Base-by-base conservation (phyloP, 2,329 filamentous ascomycete species). In the Aspergillus sp. region DNA sequence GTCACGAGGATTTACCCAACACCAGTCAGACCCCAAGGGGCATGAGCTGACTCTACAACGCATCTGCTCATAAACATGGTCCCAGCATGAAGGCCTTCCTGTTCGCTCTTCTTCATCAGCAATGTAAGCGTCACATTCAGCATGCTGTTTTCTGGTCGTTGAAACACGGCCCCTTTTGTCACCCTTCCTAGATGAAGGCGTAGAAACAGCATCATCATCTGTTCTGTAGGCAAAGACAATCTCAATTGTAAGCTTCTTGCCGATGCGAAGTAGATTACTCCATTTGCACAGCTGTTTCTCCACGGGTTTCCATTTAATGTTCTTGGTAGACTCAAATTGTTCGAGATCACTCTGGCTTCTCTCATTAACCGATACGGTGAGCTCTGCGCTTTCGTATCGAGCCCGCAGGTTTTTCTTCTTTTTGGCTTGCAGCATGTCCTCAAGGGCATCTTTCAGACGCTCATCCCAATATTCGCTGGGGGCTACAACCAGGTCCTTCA, bases 1-100 rank as follows among this genome's bases (percentile, higher is more conserved):
- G 66, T 59, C 68, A 59, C 65, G 19, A 23, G 71, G 70, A 59
- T 77, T 71, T 48, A 67, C 62, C 74, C 69, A 79, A 67, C 71
- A 77, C 61, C 76, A 68, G 46, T 70, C 69, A 52, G 45, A 48
- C 9, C 57, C 48, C 47, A 66, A 63, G 49, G 70, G 53, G 59
- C 68, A 77, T 48, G 64, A 68, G 56, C 64, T 61, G 9, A 71
- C 66, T 54, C 68, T 68, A 57, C 70, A 78, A 31, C 66, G 71
- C 61, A 78, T 73, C 11, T 69, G 41, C 45, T 49, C 62, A 61
- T 78, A 77, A 8, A 77, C 69, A 45, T 72, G 60, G 22, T 61
- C 52, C 71, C 67, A 77, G 64, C 69, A 57, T 23, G 71, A 69
- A 52, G 70, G 66, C 53, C 66, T 59, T 49, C 72, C 67, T 45